Percentiles rank a stretch among this genome's conserved stretches.
phyloP scores from a whole-genome alignment of 2,329 filamentous ascomycete genomes.

The Botryotinia calthae region DNA sequence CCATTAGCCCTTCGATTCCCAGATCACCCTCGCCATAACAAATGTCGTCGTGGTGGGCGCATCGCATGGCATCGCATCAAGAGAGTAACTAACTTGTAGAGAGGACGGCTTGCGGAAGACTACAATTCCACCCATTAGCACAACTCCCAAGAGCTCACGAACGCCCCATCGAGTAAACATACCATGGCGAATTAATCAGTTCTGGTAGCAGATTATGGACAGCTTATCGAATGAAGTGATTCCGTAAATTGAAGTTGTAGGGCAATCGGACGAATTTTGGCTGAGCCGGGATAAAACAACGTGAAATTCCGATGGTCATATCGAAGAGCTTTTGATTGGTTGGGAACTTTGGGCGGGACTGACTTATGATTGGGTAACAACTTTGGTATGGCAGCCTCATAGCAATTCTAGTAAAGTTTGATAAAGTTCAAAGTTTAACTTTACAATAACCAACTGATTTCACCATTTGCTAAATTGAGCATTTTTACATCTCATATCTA shows the following conservation, averaged over 20 bases:
- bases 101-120: constrained; percentile 28
- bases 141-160: neutral
- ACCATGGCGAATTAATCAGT: constrained; percentile 17
- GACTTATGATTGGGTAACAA: neutral
- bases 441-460: no score
- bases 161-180: neutral
- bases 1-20: constrained; percentile 23
- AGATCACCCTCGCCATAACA: neutral
- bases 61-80: constrained; percentile 13
- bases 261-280: constrained; percentile 18
- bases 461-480: neutral
- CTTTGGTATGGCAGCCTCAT: constrained; percentile 2
- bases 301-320: constrained; percentile 21
- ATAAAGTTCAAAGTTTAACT: neutral
- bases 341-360: neutral
- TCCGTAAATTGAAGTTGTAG: constrained; percentile 15
- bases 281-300: constrained; percentile 15
- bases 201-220: constrained; percentile 14
- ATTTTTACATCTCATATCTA: neutral
- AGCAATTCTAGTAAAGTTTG: neutral
- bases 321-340: constrained; percentile 14
- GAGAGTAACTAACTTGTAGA: constrained; percentile 38
- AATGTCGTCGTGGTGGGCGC: constrained; percentile 1
- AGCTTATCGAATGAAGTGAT: constrained; percentile 13
- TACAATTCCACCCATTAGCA: constrained; percentile 8